phyloP scores from a whole-genome alignment of 2,329 filamentous ascomycete genomes.

The Leptographium galeiforme region DNA sequence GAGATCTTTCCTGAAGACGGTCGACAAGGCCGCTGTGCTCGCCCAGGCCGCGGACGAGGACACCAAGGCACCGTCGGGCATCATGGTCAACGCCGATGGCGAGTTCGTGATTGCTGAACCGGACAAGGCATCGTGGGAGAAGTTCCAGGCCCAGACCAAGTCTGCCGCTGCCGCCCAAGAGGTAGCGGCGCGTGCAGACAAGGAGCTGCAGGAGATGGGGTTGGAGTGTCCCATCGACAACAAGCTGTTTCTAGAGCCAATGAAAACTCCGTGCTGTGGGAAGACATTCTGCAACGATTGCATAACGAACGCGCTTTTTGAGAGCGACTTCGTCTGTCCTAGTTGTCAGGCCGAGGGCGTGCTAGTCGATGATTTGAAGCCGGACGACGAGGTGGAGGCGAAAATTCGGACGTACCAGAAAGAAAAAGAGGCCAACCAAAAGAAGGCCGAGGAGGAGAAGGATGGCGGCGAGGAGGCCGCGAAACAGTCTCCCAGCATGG shows the following conservation, averaged over 20 bases:
- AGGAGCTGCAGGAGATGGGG: conserved; percentile 76
- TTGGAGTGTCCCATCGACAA: conserved; percentile 94
- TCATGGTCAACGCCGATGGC: conserved; percentile 96
- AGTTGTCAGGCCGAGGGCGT: conserved; percentile 83
- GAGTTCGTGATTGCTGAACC: conserved; percentile 95
- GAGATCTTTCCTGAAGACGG: conserved; percentile 84
- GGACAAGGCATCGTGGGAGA: conserved; percentile 91
- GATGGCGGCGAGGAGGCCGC: conserved; percentile 18
- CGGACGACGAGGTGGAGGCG: conserved; percentile 64
- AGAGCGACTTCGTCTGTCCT: conserved; percentile 94
- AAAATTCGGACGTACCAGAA: conserved; percentile 66
- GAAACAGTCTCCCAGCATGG: conserved; percentile 16
- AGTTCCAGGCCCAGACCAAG: conserved; percentile 90
- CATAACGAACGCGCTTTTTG: conserved; percentile 97
- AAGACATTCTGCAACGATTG: conserved; percentile 99
- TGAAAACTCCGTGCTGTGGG: conserved; percentile 96
- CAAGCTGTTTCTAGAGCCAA: conserved; percentile 94
- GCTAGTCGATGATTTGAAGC: conserved; percentile 77
- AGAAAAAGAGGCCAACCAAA: conserved; percentile 34
- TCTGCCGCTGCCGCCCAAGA: conserved; percentile 73
- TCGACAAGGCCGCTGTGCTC: conserved; percentile 75
- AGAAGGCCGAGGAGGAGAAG: conserved; percentile 16
- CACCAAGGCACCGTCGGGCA: conserved; percentile 65
- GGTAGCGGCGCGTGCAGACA: conserved; percentile 61
- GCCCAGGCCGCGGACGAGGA: conserved; percentile 66